phyloP scores from a whole-genome alignment of 768 basidiomycete genomes.

The Xerocomus spinulosus region DNA sequence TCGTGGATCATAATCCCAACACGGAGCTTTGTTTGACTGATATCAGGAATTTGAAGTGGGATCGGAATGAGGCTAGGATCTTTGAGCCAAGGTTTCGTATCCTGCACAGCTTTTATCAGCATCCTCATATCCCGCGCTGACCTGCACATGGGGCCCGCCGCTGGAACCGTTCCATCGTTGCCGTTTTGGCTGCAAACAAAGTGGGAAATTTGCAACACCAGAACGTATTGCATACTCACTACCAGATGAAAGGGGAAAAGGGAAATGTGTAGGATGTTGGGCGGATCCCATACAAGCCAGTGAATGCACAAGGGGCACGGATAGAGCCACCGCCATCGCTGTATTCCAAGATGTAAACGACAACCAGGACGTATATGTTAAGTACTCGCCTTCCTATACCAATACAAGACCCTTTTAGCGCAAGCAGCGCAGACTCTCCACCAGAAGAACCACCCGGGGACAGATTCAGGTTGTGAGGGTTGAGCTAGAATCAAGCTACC shows the following conservation, averaged over 20 bases:
- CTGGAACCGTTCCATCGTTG: constrained; percentile 9
- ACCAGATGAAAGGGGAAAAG: constrained; percentile 4
- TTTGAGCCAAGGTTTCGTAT: constrained; percentile 37
- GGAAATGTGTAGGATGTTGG: constrained; percentile 34
- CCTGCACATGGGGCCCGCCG: constrained; percentile 26
- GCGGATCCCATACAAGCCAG: constrained; percentile 40
- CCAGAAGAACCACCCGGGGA: constrained; percentile 52
- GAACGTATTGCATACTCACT: constrained; percentile 13
- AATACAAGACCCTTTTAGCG: constrained; percentile 41
- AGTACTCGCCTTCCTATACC: constrained; percentile 37
- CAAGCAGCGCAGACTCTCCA: constrained; percentile 47
- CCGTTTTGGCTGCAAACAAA: constrained; percentile 21
- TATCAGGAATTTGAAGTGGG: constrained; percentile 22
- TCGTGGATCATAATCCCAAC: constrained; percentile 34
- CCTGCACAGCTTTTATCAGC: constrained; percentile 21
- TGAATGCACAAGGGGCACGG: constrained; percentile 35
- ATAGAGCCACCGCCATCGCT: constrained; percentile 37
- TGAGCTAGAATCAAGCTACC: constrained; percentile 27
- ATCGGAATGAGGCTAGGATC: constrained; percentile 36
- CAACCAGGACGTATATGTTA: constrained; percentile 6
- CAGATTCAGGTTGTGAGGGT: constrained; percentile 42
- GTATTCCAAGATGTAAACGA: not conserved
- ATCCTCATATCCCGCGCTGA: constrained; percentile 26
- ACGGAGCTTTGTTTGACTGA: constrained; percentile 26
- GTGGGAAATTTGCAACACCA: constrained; percentile 6